These are phyloP conservation scores for Lanmaoa pseudosensibilis DNA, from an alignment of 768 basidiomycete genomes.

Conservation along the genomic window DNA sequence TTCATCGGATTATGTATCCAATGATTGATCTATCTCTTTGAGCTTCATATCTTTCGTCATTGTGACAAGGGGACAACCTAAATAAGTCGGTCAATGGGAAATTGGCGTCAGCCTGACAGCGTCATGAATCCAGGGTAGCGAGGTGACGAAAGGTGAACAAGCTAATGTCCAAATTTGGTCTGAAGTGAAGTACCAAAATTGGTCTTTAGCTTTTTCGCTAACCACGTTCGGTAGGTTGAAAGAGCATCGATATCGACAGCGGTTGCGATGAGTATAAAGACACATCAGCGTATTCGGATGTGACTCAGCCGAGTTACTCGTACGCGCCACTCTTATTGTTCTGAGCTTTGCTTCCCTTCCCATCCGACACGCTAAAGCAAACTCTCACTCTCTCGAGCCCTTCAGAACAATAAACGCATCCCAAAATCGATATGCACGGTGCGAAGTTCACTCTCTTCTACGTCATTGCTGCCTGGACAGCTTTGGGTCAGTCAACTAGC, in stretches of 20 bases:
- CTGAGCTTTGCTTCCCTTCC: conserved; percentile 8
- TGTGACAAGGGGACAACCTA: conserved; percentile 25
- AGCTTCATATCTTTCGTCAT: neutral
- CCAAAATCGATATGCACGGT: conserved; percentile 29
- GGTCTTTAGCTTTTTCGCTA: conserved; percentile 18
- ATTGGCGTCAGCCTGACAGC: neutral
- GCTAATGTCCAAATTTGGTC: conserved; percentile 26
- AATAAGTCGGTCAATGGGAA: conserved; percentile 12
- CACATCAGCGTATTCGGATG: neutral
- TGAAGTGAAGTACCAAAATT: conserved; percentile 24
- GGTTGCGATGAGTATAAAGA: conserved; percentile 27
- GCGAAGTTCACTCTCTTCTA: conserved; percentile 29
- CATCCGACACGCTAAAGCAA: neutral
- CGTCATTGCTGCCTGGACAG: conserved; percentile 28
- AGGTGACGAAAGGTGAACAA: conserved; percentile 22
- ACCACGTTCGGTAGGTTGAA: conserved; percentile 32
- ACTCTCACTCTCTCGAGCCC: neutral
- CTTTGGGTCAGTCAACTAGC: conserved; percentile 22
- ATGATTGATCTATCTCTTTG: neutral
- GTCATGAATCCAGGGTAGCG: neutral
- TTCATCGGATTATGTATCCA: neutral
- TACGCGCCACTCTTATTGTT: conserved; percentile 35
- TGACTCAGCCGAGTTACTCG: conserved; percentile 20
- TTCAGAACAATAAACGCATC: conserved; percentile 30
- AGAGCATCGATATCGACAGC: conserved; percentile 8